Conservation (phyloP, 768 basidiomycete species). For the Pleurotus eryngii region DNA sequence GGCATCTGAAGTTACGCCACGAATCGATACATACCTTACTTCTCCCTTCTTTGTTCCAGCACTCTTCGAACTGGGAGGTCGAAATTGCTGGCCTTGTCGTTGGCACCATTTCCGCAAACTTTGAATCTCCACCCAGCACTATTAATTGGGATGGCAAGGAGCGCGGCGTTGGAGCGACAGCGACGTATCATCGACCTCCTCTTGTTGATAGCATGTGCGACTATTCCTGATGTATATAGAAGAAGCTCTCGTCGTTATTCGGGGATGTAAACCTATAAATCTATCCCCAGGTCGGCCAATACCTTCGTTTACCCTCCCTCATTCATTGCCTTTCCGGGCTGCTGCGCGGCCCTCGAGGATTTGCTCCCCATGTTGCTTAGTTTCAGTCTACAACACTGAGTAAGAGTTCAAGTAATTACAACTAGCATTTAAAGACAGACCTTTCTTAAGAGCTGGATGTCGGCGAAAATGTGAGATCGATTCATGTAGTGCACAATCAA, state of each 20-base stretch:
- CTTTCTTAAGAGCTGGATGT: slow-evolving; percentile 31
- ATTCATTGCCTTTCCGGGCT: slow-evolving; percentile 14
- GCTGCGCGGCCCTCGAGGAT: slow-evolving; percentile 49
- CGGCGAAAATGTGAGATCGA: not conserved
- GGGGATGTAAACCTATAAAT: not conserved
- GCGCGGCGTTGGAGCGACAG: not conserved
- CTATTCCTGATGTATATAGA: not conserved
- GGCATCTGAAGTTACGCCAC: not conserved
- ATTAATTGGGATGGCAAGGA: not conserved
- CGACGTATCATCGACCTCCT: no score
- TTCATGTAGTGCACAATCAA: not conserved
- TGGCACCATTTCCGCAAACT: no score
- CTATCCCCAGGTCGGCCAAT: not conserved
- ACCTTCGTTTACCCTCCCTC: not conserved
- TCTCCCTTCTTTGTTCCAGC: not conserved
- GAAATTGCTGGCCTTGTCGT: no score
- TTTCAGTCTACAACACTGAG: slow-evolving; percentile 22
- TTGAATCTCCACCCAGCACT: no score
- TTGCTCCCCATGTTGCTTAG: slow-evolving; percentile 51
- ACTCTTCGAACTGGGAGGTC: not conserved
- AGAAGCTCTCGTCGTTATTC: not conserved
- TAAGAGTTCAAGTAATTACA: not conserved
- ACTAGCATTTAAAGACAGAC: slow-evolving; percentile 8
- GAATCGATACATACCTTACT: not conserved
- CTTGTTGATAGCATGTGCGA: no score